Evolutionary conservation across 1,139 yeast species (phyloP).

Genomic region (Blastobotrys persicus): DNA sequence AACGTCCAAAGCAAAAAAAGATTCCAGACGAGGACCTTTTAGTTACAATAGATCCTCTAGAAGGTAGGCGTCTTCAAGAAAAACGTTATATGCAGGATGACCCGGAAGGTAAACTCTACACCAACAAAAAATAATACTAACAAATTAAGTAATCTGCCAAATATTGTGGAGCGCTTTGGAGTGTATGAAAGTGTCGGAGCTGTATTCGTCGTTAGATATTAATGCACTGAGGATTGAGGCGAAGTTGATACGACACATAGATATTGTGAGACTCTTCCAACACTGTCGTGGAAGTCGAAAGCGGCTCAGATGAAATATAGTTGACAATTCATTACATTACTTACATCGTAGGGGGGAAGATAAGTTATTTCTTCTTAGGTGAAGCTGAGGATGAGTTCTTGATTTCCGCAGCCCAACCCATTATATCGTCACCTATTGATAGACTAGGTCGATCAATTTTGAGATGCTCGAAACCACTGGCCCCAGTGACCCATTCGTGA

Average conservation of each 20-base stretch:
- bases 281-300: no score
- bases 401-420: constrained; percentile 62
- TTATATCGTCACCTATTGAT: constrained; percentile 66
- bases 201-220: no score
- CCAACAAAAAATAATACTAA: background rate
- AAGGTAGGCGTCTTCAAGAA: constrained; percentile 13
- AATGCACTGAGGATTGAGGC: no score
- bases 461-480: constrained; percentile 56
- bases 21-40: constrained; percentile 27
- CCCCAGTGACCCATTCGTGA: constrained; percentile 73
- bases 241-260: no score
- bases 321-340: background rate
- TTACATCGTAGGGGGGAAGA: background rate
- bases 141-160: no score
- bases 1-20: constrained; percentile 19
- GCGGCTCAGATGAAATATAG: no score
- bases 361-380: background rate
- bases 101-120: constrained; percentile 9
- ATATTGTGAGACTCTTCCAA: no score
- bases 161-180: no score
- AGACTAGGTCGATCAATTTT: constrained; percentile 54
- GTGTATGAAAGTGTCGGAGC: no score
- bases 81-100: constrained; percentile 11
- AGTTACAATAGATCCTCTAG: constrained; percentile 28
- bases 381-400: constrained; percentile 8